Percentiles rank a stretch among this genome's conserved stretches.
Evolutionary conservation across 192 early-diverging fungal genomes (phyloP).

Genomic region (Umbelopsis sp.): DNA sequence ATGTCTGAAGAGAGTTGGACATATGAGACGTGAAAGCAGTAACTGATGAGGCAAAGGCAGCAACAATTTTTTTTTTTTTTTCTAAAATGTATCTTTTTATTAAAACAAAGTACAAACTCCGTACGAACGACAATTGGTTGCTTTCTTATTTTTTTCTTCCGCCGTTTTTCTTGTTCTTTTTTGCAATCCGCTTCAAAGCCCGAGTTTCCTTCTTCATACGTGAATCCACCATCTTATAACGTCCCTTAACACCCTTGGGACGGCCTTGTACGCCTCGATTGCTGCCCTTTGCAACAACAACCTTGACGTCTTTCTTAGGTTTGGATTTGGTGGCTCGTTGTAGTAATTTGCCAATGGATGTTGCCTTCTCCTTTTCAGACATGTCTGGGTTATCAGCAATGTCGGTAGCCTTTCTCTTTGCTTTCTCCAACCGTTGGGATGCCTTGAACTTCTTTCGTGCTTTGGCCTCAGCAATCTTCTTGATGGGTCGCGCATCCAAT

Average conservation of each 20-base stretch:
- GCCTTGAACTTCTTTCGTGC: slow-evolving; percentile 90
- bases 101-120: slow-evolving; percentile 2
- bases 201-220: slow-evolving; percentile 96
- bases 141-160: slow-evolving; percentile 40
- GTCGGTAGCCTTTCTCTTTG: slow-evolving; percentile 86
- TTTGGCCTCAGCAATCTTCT: slow-evolving; percentile 99
- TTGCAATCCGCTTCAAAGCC: slow-evolving; percentile 75
- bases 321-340: slow-evolving; percentile 79
- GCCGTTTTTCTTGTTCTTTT: slow-evolving; percentile 60
- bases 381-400: slow-evolving; percentile 87
- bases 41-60: background rate
- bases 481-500: slow-evolving; percentile 96
- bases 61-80: background rate
- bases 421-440: slow-evolving; percentile 73
- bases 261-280: slow-evolving; percentile 88
- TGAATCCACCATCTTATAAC: slow-evolving; percentile 93
- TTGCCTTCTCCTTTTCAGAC: slow-evolving; percentile 87
- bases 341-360: slow-evolving; percentile 80
- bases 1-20: background rate
- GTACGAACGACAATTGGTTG: slow-evolving; percentile 11
- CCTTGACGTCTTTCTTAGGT: slow-evolving; percentile 73
- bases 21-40: background rate
- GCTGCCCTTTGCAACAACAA: slow-evolving; percentile 89
- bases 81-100: background rate
- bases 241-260: slow-evolving; percentile 96